Base-by-base conservation (phyloP, 371 early-diverging fungal genomes). In the Capillidium heterosporum region DNA sequence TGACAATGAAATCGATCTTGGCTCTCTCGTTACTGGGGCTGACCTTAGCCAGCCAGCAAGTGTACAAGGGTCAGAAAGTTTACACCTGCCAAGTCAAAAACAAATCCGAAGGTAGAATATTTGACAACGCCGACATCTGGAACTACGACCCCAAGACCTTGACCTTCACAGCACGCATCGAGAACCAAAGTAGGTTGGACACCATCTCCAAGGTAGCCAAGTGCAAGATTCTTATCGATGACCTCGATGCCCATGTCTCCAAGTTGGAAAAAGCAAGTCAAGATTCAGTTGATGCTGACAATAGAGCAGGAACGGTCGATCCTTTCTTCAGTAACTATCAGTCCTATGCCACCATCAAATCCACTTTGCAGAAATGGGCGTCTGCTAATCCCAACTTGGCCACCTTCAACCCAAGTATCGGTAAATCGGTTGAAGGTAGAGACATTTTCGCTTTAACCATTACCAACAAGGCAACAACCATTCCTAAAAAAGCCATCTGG, bases 331-430 rank as follows among this genome's bases (percentile, higher is more conserved):
- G 2, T 17, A 42, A 55, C 43, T 55, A 35, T 23, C 44, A 44
- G 27, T 23, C 39, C 43, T 55, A 55, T 19, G 42, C 11, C 10
- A 35, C 55, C 1, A 55, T 55, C 17, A 26, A 29, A 13, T 27
- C 28, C 13, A 23, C 40, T 40, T 24, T 55, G 5, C 19, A 55
- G 29, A 17, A 31, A 2, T 55, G 55, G 55, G 55, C 41, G 11
- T 24, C 40, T n/a, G 26, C 7, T 7, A 21, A 55, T 26, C 29
- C 41, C 3, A 28, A 42, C 2, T 41, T 24, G 17, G 55, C 55
- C 24, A 55, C 55, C 17, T 55, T 55, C 27, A 55, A 42, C 17
- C 55, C 55, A 7, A 26, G 26, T 19, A 55, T 55, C 35, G 55
- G 55, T 43, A 55, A 40, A 28, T 19, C 55, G 7, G 19, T 26